A percentile compares a stretch with the other conserved stretches of the same genome.
phyloP scores from a whole-genome alignment of 129 eudicot species.

The Sambucus nigra region DNA sequence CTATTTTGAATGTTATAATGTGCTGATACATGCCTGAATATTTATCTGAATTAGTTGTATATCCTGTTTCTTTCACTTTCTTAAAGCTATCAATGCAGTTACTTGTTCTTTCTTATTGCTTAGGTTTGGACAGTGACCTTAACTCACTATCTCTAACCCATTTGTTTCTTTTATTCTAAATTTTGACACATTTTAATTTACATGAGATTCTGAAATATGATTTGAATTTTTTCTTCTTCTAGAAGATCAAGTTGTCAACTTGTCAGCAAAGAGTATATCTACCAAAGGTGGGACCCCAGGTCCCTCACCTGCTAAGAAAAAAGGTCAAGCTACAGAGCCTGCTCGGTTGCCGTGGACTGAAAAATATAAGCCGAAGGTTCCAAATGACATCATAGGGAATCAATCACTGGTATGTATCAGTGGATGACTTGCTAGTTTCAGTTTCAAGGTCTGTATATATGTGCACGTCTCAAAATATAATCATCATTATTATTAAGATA shows the following conservation, averaged over 20 bases:
- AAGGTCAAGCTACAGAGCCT: constrained; percentile 19
- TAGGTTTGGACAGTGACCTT: background rate
- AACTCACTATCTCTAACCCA: background rate
- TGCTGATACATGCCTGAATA: too few species aligned
- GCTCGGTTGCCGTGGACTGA: constrained; percentile 80
- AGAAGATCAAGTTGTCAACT: constrained; percentile 36
- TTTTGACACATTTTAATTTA: background rate
- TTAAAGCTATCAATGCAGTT: background rate
- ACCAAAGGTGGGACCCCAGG: constrained; percentile 22
- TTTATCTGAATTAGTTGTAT: too few species aligned
- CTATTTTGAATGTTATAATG: too few species aligned
- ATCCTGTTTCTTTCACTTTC: too few species aligned
- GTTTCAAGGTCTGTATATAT: background rate
- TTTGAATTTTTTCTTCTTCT: constrained; percentile 1
- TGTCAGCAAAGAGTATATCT: constrained; percentile 26
- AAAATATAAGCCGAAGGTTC: constrained; percentile 73
- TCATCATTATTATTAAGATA: background rate
- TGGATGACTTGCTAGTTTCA: background rate
- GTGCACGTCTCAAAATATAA: background rate
- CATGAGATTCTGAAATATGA: background rate
- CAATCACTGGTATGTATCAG: constrained; percentile 55
- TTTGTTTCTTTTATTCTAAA: background rate
- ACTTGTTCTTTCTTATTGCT: background rate
- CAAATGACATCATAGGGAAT: constrained; percentile 74
- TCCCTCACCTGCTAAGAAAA: constrained; percentile 35